phyloP scores from a whole-genome alignment of 2,329 filamentous ascomycete genomes.

The Fusarium ramigenum region DNA sequence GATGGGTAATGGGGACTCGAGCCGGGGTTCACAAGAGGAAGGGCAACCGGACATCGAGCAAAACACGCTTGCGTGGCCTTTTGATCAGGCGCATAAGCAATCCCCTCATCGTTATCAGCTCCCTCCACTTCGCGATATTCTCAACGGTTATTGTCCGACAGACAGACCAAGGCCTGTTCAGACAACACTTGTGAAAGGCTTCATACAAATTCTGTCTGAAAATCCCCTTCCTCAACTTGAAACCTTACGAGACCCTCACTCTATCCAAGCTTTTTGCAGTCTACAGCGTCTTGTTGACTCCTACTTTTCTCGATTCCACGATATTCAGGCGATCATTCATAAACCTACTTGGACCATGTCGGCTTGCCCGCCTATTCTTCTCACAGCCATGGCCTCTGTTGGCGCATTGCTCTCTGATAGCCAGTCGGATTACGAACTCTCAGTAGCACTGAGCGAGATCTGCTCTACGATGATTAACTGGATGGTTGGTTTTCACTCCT shows the following conservation, averaged over 20 bases:
- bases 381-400: not conserved
- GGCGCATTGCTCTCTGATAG: not conserved
- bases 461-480: constrained; percentile 4
- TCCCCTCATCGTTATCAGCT: not conserved
- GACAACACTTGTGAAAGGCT: not conserved
- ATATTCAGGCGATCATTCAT: not conserved
- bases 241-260: not conserved
- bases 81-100: not conserved
- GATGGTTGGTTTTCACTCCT: not conserved
- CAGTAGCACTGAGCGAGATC: not conserved
- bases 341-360: not conserved
- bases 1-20: not conserved
- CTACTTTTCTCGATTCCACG: not conserved
- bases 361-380: not conserved
- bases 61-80: not conserved
- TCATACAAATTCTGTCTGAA: not conserved
- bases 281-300: not conserved
- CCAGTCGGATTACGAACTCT: not conserved
- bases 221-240: not conserved
- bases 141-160: not conserved
- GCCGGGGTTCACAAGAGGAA: not conserved
- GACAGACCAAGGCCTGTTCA: not conserved
- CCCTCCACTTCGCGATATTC: not conserved
- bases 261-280: not conserved
- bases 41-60: not conserved